phyloP scores from a whole-genome alignment of 2,329 filamentous ascomycete species.

The Aspergillus costaricaensis region DNA sequence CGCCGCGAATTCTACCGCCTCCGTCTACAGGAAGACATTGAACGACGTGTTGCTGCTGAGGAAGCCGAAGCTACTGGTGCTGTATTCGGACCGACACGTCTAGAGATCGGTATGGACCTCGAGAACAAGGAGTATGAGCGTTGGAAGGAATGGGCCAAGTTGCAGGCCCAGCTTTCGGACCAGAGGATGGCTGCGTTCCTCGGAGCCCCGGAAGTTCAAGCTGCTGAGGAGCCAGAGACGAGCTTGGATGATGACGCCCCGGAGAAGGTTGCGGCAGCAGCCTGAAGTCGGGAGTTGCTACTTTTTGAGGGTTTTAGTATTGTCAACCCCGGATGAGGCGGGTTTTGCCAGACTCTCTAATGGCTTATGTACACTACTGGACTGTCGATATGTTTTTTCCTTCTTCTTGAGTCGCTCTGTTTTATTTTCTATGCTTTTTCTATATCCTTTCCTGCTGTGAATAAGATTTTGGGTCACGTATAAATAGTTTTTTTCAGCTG shows the following conservation, averaged over 20 bases:
- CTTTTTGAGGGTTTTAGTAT: neutral
- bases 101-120: constrained; percentile 77
- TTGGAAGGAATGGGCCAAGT: constrained; percentile 79
- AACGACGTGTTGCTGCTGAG: constrained; percentile 79
- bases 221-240: constrained; percentile 34
- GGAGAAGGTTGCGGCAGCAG: neutral
- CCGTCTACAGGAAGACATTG: constrained; percentile 79
- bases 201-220: constrained; percentile 42
- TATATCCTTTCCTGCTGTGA: neutral
- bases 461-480: neutral
- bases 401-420: neutral
- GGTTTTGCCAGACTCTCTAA: constrained; percentile 4
- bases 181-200: constrained; percentile 49
- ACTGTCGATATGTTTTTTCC: constrained; percentile 8
- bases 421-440: constrained; percentile 1
- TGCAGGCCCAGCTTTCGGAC: constrained; percentile 53
- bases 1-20: constrained; percentile 88
- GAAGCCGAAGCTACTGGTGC: constrained; percentile 84
- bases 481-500: neutral
- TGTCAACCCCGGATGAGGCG: neutral
- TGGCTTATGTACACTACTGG: constrained; percentile 23
- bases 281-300: neutral
- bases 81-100: constrained; percentile 76
- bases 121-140: constrained; percentile 78
- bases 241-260: constrained; percentile 18